Evolutionary conservation across 805 yeast genomes (phyloP).

Genomic region (Schwanniomyces sp.): DNA sequence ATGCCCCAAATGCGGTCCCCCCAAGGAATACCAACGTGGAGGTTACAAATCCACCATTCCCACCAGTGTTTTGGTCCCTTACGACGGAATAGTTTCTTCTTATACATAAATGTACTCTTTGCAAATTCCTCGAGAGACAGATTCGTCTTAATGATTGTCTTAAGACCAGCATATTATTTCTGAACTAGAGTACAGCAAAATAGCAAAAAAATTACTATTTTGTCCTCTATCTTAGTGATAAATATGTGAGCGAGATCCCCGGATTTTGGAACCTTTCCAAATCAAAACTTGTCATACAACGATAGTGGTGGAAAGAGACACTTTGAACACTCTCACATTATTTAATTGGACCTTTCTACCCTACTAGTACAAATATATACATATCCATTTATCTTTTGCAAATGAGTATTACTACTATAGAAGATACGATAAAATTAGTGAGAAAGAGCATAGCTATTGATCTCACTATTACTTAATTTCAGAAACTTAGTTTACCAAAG

Average conservation of each 20-base stretch:
- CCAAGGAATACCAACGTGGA: not conserved
- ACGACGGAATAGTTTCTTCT: not conserved
- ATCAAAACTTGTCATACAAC: too few relatives aligned
- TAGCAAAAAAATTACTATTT: not conserved
- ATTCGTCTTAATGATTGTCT: not conserved
- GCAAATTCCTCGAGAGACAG: not conserved
- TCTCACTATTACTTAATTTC: too few relatives aligned
- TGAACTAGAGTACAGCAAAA: not conserved
- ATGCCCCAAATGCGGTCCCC: not conserved
- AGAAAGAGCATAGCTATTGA: too few relatives aligned
- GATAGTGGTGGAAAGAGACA: too few relatives aligned
- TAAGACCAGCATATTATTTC: not conserved
- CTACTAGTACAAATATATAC: too few relatives aligned
- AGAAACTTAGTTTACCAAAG: too few relatives aligned
- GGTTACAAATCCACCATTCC: not conserved
- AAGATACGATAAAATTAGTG: too few relatives aligned
- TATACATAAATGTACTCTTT: not conserved
- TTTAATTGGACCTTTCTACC: too few relatives aligned
- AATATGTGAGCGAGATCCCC: not conserved
- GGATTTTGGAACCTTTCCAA: not conserved
- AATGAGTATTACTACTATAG: too few relatives aligned
- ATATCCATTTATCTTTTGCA: too few relatives aligned
- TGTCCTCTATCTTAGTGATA: not conserved
- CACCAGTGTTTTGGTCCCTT: not conserved
- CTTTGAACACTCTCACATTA: too few relatives aligned